Conservation (phyloP, 805 yeast species). For the Lachancea kluyveri region DNA sequence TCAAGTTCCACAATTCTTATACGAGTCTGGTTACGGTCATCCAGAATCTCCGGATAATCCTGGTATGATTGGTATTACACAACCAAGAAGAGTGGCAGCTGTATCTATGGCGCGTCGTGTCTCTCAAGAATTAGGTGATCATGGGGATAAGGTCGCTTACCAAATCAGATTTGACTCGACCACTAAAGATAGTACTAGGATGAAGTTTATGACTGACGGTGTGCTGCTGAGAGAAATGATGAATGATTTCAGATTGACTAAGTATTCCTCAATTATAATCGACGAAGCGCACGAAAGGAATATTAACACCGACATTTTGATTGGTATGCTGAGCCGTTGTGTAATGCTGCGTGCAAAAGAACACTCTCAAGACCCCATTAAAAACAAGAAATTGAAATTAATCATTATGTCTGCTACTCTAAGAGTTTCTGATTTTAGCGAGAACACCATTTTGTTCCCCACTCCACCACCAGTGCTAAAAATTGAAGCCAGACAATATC, state of each 20-base stretch:
- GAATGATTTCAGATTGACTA: slow-evolving; percentile 71
- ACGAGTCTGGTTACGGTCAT: slow-evolving; percentile 85
- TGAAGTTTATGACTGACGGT: slow-evolving; percentile 94
- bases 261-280: slow-evolving; percentile 80
- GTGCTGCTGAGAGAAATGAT: slow-evolving; percentile 89
- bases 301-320: slow-evolving; percentile 89
- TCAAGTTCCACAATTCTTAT: slow-evolving; percentile 93
- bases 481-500: slow-evolving; percentile 90
- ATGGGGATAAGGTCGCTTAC: slow-evolving; percentile 64
- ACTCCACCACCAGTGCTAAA: slow-evolving; percentile 80
- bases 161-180: slow-evolving; percentile 79
- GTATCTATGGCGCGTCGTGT: slow-evolving; percentile 87
- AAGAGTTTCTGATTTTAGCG: slow-evolving; percentile 88
- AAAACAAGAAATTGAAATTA: slow-evolving; percentile 62
- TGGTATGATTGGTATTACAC: slow-evolving; percentile 95
- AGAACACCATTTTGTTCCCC: slow-evolving; percentile 62
- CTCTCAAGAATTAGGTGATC: slow-evolving; percentile 66
- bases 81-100: slow-evolving; percentile 92
- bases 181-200: slow-evolving; percentile 54
- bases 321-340: slow-evolving; percentile 90
- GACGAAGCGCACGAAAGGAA: slow-evolving; percentile 99
- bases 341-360: slow-evolving; percentile 61
- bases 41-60: slow-evolving; percentile 53
- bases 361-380: slow-evolving; percentile 40
- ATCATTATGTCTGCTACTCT: slow-evolving; percentile 97